These are phyloP conservation scores for Lophiostoma macrostomum DNA, from an alignment of 495 filamentous ascomycete species.

Conservation along the genomic window DNA sequence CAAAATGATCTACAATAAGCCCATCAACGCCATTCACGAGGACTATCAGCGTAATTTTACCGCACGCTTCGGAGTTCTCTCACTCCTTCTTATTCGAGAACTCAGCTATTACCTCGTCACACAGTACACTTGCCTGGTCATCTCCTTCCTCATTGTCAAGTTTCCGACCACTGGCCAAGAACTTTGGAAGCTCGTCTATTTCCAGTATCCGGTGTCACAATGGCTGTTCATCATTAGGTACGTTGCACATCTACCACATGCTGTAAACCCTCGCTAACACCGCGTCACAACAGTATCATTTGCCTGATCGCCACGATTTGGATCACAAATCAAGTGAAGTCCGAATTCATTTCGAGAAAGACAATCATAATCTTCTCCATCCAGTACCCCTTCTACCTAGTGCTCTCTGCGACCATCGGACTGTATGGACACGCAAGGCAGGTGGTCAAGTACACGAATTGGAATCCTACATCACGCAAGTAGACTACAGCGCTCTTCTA, in stretches of 20 bases:
- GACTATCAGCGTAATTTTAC: conserved; percentile 25
- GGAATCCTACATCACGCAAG: conserved; percentile 40
- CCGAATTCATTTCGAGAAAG: conserved; percentile 35
- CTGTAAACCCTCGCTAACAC: conserved; percentile 5
- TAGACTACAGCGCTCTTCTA: no score
- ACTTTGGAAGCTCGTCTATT: conserved; percentile 37
- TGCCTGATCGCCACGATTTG: conserved; percentile 37
- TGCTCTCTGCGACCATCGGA: conserved; percentile 38
- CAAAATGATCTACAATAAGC: conserved; percentile 34
- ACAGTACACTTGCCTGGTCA: conserved; percentile 38
- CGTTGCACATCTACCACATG: conserved; percentile 6
- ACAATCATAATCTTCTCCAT: conserved; percentile 37
- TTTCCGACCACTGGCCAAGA: conserved; percentile 33
- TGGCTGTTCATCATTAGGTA: conserved; percentile 45
- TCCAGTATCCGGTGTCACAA: conserved; percentile 40
- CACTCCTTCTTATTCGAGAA: conserved; percentile 40
- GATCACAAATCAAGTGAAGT: conserved; percentile 38
- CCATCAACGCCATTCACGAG: conserved; percentile 20
- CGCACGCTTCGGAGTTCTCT: conserved; percentile 38
- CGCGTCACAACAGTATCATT: conserved; percentile 22
- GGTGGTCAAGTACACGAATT: conserved; percentile 38
- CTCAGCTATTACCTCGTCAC: conserved; percentile 41
- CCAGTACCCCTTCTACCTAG: conserved; percentile 37
- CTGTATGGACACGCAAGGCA: conserved; percentile 42
- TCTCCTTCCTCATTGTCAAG: conserved; percentile 37